These are phyloP conservation scores for Theobroma cacao DNA, from an alignment of 345 rosid genomes.

Conservation along the genomic window DNA sequence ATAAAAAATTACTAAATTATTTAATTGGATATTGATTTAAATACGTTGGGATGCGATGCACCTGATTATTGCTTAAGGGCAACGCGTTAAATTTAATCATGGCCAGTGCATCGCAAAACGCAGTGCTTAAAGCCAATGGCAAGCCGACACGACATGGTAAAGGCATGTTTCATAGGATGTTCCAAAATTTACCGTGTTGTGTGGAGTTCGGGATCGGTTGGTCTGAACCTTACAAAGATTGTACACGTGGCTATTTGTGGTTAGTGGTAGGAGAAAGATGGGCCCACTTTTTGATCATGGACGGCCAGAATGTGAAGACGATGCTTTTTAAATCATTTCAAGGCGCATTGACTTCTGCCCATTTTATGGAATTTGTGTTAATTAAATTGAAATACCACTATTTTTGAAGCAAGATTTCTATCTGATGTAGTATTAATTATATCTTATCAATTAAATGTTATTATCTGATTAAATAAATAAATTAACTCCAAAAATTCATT, in stretches of 20 bases:
- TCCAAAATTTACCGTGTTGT: neutral
- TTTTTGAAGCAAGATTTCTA: no score
- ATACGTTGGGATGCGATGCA: neutral
- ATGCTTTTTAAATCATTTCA: neutral
- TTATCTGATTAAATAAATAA: no score
- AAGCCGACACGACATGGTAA: neutral
- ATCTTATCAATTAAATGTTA: no score
- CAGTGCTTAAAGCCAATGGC: neutral
- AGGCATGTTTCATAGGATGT: neutral
- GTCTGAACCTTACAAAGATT: neutral
- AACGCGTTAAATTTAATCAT: neutral
- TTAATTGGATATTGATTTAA: conserved; percentile 4
- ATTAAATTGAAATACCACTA: no score
- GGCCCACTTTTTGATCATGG: neutral
- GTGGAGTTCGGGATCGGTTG: neutral
- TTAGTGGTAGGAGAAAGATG: neutral
- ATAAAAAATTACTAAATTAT: neutral
- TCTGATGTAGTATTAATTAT: no score
- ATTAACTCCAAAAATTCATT: no score
- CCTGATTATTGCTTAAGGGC: neutral
- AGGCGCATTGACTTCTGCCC: neutral
- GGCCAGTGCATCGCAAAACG: no score
- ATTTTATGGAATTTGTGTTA: neutral
- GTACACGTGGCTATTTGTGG: neutral
- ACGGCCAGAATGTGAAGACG: neutral